Base-by-base conservation (phyloP, 2,329 filamentous ascomycete genomes). In the Septoria linicola region DNA sequence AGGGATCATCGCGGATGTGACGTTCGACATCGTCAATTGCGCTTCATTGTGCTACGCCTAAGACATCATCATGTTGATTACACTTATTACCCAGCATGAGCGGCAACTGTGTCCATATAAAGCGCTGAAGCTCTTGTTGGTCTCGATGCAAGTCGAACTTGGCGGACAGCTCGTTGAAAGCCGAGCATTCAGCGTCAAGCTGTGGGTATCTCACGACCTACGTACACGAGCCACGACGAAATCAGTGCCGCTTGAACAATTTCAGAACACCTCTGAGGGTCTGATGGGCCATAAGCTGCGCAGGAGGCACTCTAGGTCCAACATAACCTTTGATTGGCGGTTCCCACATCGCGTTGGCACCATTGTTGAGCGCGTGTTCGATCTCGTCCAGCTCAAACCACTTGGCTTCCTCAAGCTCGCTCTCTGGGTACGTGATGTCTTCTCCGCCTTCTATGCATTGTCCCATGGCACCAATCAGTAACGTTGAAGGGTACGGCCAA, bases 401-500 rank as follows among this genome's bases (percentile, higher is more conserved):
- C 30, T 49, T 58, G 3, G 59, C 59, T 40, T 61, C 59, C 20
- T 60, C 58, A 7, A 61, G 42, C 34, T 61, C 59, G 8, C 53
- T 52, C 36, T 61, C 59, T 1, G 59, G 59, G 49, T 61, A 61
- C 1, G 59, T 59, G 20, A 61, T 56, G n/a, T 57, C 47, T 41
- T 61, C 59, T 3, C 55, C 54, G 3, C 48, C 54, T 19, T 55
- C 52, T 11, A 49, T 49, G 37, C 59, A 61, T 16, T 61, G 59
- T 27, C 54, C 59, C 48, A 61, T 59, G 2, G 59, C 57, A 23
- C 63, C 89, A 60, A 95, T 88, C 87, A 95, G 93, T 62, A 95
- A 68, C 63, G 85, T 92, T 0, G 87, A 83, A 0, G 89, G 89
- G 67, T 89, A 93, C 2, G 89, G 89, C 89, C 89, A 95, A 1